Conservation (phyloP, 2,329 filamentous ascomycete genomes). For the Pezicula radicicola region DNA sequence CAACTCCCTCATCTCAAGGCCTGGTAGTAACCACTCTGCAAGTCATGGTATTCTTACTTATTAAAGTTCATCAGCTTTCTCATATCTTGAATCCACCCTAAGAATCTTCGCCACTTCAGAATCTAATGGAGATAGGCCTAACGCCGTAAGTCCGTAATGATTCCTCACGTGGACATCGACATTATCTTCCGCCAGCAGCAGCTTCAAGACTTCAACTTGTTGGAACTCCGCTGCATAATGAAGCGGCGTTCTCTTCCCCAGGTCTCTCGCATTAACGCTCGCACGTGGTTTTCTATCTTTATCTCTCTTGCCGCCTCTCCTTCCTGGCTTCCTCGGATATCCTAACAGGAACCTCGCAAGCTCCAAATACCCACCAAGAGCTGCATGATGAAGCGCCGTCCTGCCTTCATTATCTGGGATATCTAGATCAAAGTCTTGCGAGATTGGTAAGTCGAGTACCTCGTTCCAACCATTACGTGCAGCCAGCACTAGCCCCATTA, state of each 20-base stretch:
- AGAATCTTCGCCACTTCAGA: neutral
- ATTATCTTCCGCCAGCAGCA: constrained; percentile 2
- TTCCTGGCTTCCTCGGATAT: neutral
- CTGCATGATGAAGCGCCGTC: constrained; percentile 82
- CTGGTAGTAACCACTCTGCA: too few species aligned
- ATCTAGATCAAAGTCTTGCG: constrained; percentile 67
- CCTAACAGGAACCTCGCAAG: constrained; percentile 4
- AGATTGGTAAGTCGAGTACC: constrained; percentile 1
- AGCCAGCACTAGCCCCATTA: constrained; percentile 5
- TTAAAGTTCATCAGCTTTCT: constrained; percentile 1
- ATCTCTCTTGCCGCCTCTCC: neutral
- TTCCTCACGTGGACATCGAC: constrained; percentile 5
- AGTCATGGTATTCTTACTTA: too few species aligned
- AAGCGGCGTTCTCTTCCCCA: neutral
- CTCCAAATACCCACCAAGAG: constrained; percentile 29
- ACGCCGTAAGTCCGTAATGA: constrained; percentile 1
- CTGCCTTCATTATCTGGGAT: constrained; percentile 88
- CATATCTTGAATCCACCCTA: constrained; percentile 1
- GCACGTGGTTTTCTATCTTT: neutral
- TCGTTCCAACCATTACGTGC: constrained; percentile 3
- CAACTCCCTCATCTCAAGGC: too few species aligned
- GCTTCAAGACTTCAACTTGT: constrained; percentile 1
- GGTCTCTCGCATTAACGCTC: constrained; percentile 1
- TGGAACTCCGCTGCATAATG: constrained; percentile 3
- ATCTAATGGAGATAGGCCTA: neutral